Base-by-base conservation (phyloP, 805 yeast species). In the Ogataea minuta region DNA sequence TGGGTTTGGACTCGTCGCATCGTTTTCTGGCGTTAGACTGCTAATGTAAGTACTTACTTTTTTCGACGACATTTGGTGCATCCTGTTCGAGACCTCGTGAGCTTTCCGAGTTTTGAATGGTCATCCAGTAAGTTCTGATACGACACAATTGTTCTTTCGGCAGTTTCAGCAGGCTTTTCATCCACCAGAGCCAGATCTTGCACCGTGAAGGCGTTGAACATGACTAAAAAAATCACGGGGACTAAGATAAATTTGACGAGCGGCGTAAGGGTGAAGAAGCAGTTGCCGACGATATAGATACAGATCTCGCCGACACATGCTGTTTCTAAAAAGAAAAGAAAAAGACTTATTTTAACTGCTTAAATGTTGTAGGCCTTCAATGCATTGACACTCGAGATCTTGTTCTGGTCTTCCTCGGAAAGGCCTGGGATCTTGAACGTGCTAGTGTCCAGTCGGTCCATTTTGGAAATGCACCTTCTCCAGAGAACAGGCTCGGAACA, bases 1-100 rank as follows among this genome's bases (percentile, higher is more conserved):
- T 49, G 1, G 77, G 77, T 43, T 61, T 62, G 3, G 46, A 45
- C 41, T 70, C 69, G 48, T 71, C 74, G 49, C 77, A 71, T 28
- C 68, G 67, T 51, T 69, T 70, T 57, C 67, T 69, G 28, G 23
- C 24, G 31, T 32, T 31, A 29, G 48, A 37, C 26, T 23, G 35
- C 20, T 4, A 13, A 9, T 14, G 9, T 10, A 23, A 14, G 7
- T 24, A 44, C 50, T 31, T 31, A 46, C 48, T 45, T 51, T 26
- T 43, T 42, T 23, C 47, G 36, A 31, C 47, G 40, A 28, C 55
- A 51, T 15, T 43, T 48, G 7, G 23, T 19, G 31, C 55, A 51
- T 10, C 55, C 55, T 15, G 21, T 27, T 25, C 49, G 41, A 8
- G 55, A 51, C 27, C 55, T 41, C 3, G 40, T 21, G 3, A 23